Conservation (phyloP, 345 rosid species). For the Hypericum perforatum region DNA sequence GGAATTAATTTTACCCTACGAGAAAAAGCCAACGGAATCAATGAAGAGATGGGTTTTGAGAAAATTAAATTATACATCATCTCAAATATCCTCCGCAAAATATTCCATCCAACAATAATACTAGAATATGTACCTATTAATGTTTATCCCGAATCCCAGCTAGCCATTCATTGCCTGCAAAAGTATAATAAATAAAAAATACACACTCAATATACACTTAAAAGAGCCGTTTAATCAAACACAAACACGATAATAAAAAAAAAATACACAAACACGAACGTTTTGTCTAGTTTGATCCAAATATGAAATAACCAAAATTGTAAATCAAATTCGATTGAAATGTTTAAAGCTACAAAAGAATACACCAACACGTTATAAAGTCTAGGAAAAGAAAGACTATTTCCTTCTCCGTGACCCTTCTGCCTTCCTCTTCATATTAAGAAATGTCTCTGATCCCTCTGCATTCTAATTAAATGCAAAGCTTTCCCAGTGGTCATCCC, state of each 20-base stretch:
- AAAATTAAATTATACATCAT: not conserved
- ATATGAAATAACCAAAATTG: no score
- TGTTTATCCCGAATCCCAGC: conserved; percentile 38
- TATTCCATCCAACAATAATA: conserved; percentile 38
- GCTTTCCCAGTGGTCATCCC: no score
- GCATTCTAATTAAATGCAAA: conserved; percentile 22
- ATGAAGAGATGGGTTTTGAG: not conserved
- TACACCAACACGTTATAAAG: conserved; percentile 11
- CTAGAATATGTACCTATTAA: not conserved
- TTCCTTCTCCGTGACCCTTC: not conserved
- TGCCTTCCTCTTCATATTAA: not conserved
- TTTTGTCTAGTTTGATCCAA: no score
- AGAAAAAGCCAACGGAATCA: no score
- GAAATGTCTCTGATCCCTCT: conserved; percentile 25
- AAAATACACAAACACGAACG: no score
- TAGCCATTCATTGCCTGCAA: conserved; percentile 22
- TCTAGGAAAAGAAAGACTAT: not conserved
- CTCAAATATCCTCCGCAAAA: conserved; percentile 28
- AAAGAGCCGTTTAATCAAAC: no score
- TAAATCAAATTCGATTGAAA: no score
- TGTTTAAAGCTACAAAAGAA: no score
- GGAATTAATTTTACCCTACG: no score
- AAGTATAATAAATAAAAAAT: not conserved
- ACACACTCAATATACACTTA: no score
- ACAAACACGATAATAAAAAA: no score